Base-by-base conservation (phyloP, 805 yeast genomes). In the Kuraishia floccosa region DNA sequence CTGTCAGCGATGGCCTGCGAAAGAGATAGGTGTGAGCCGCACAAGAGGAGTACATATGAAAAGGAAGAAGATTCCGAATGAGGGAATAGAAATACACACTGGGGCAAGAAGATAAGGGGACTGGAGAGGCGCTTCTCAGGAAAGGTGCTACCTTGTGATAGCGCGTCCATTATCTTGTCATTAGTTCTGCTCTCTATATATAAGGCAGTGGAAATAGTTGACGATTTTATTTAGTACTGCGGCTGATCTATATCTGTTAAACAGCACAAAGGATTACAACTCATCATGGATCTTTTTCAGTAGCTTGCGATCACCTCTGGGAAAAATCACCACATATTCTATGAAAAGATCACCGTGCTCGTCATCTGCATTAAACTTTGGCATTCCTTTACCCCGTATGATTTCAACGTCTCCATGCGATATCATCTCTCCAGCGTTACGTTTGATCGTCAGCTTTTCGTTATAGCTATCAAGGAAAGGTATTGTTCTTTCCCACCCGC, bases 381-480 rank as follows among this genome's bases (percentile, higher is more conserved):
- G 97, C 96, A 91, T 85, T 16, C 98, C 98, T 43, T 69, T 76
- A 5, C 82, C 86, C 38, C 63, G 56, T 21, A 89, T 40, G 3
- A 64, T 52, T 50, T 91, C 95, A 6, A 80, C 61, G 40, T 84
- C 81, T 3, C 93, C 93, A 44, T 74, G 59, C 27, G 58, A 39
- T 2, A 82, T 74, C 7, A 63, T 46, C 20, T 56, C 56, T 13
- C 87, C 86, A 6, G 43, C 38, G 2, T 46, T 41, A 35, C 95
- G 66, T 23, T 54, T 36, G 3, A 85, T 31, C 0, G 39, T 42
- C 2, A 74, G 50, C 14, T 65, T 49, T 19, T 58, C 56, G 30
- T 72, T 67, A 19, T 65, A 66, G 14, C 60, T 62, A 47, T 82
- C 95, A 33, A 91, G 67, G 38, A 75, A 78, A 25, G 64, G 68